A percentile compares a stretch with the other conserved stretches of the same genome.
These are phyloP conservation scores for Triangularia verruculosa DNA, from an alignment of 2,329 filamentous ascomycete species.

Conservation along the genomic window DNA sequence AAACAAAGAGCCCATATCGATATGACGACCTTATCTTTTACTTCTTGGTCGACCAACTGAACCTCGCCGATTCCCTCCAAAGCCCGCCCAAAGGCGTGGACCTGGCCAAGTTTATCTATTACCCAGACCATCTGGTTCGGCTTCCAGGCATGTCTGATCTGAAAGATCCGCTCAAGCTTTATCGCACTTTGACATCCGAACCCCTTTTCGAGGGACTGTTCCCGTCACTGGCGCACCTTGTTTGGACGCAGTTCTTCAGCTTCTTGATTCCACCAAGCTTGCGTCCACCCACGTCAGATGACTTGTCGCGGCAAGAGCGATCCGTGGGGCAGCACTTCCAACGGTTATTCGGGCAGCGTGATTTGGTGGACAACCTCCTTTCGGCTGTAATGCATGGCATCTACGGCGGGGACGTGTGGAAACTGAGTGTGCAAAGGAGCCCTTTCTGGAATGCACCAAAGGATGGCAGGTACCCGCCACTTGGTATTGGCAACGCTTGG, in stretches of 20 bases:
- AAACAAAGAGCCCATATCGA: conserved; percentile 27
- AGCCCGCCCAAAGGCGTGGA: conserved; percentile 45
- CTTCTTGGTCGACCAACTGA: conserved; percentile 30
- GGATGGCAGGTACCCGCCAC: conserved; percentile 47
- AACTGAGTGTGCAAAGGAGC: conserved; percentile 69
- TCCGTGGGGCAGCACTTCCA: conserved; percentile 66
- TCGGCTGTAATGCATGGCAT: conserved; percentile 83
- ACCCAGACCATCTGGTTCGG: conserved; percentile 74
- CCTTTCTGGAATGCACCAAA: conserved; percentile 39
- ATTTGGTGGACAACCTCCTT: conserved; percentile 66
- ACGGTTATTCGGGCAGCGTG: conserved; percentile 47
- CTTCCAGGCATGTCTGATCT: conserved; percentile 34
- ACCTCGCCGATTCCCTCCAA: conserved; percentile 55
- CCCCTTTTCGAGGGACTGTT: conserved; percentile 46
- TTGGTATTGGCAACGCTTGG: conserved; percentile 5
- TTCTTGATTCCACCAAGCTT: background rate
- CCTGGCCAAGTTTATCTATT: conserved; percentile 76
- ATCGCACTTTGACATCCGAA: conserved; percentile 36
- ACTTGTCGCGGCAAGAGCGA: conserved; percentile 52
- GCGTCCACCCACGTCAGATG: background rate
- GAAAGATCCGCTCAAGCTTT: background rate
- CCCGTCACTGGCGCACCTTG: background rate
- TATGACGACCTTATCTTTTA: conserved; percentile 66
- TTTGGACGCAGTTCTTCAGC: background rate
- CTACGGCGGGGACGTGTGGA: conserved; percentile 83